A percentile compares a stretch with the other conserved stretches of the same genome.
Evolutionary conservation across 768 basidiomycete genomes (phyloP).

Genomic region (Amanita molliuscula): DNA sequence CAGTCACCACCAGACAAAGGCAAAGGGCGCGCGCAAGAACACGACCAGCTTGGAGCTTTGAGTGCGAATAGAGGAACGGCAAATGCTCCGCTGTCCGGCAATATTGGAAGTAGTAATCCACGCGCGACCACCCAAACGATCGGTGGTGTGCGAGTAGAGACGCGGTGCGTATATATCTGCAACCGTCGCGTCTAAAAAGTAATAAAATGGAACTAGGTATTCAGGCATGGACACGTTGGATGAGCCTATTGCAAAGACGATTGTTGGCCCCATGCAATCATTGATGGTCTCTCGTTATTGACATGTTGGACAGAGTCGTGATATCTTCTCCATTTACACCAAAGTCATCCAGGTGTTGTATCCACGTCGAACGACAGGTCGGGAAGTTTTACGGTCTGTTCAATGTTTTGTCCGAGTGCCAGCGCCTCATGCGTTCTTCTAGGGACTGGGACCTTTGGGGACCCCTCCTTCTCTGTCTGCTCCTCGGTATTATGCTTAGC

Average conservation of each 20-base stretch:
- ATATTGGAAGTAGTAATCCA: constrained; percentile 46
- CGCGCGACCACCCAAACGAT: constrained; percentile 50
- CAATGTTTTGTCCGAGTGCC: neutral
- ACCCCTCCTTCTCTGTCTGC: constrained; percentile 74
- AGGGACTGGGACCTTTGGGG: constrained; percentile 99
- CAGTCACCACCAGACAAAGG: constrained; percentile 54
- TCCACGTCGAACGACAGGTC: constrained; percentile 61
- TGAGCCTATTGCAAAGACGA: constrained; percentile 82
- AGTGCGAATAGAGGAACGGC: constrained; percentile 21
- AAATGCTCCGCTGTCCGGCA: constrained; percentile 49
- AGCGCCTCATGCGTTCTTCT: neutral
- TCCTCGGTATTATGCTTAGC: constrained; percentile 77
- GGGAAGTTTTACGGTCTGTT: constrained; percentile 71
- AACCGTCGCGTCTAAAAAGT: neutral
- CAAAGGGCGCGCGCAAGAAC: constrained; percentile 53
- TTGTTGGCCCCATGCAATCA: constrained; percentile 39
- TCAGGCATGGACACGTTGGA: constrained; percentile 85
- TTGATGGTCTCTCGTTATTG: neutral
- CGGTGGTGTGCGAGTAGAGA: constrained; percentile 85
- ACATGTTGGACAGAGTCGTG: constrained; percentile 52
- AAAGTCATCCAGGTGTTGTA: constrained; percentile 93
- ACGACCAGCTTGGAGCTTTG: constrained; percentile 40
- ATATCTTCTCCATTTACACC: constrained; percentile 81
- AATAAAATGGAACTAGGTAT: constrained; percentile 33
- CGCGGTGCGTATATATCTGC: constrained; percentile 45